phyloP scores from a whole-genome alignment of 306 rosid genomes.

The Rubus parviflorus region DNA sequence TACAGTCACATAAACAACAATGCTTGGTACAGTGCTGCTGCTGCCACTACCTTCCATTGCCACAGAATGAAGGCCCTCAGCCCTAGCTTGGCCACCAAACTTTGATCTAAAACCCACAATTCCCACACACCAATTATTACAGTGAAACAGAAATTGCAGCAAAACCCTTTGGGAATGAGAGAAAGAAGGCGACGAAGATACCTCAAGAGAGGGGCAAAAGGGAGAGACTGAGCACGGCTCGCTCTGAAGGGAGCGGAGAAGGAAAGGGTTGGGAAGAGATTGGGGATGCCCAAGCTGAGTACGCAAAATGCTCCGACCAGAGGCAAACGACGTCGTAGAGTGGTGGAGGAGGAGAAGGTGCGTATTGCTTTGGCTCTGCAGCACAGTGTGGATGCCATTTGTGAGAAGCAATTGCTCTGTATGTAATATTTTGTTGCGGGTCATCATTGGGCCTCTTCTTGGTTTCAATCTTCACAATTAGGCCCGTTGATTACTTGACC shows the following conservation, averaged over 20 bases:
- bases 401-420: background rate
- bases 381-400: conserved; percentile 56
- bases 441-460: conserved; percentile 9
- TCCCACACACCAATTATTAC: background rate
- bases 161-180: background rate
- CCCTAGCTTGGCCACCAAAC: conserved; percentile 39
- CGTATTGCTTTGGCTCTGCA: conserved; percentile 24
- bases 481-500: conserved; percentile 18
- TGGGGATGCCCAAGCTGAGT: conserved; percentile 66
- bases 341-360: conserved; percentile 28
- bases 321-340: conserved; percentile 74
- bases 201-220: conserved; percentile 43
- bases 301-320: conserved; percentile 76
- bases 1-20: conserved; percentile 93
- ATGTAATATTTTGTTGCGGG: conserved; percentile 14
- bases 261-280: conserved; percentile 26
- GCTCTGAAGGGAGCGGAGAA: conserved; percentile 50
- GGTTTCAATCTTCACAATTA: background rate
- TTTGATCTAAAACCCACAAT: conserved; percentile 47
- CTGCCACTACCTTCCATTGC: conserved; percentile 70
- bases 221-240: conserved; percentile 53
- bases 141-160: background rate
- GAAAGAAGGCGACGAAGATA: conserved; percentile 17
- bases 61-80: conserved; percentile 27
- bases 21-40: conserved; percentile 68